phyloP scores from a whole-genome alignment of 306 rosid genomes.

The Prunus kanzakura region DNA sequence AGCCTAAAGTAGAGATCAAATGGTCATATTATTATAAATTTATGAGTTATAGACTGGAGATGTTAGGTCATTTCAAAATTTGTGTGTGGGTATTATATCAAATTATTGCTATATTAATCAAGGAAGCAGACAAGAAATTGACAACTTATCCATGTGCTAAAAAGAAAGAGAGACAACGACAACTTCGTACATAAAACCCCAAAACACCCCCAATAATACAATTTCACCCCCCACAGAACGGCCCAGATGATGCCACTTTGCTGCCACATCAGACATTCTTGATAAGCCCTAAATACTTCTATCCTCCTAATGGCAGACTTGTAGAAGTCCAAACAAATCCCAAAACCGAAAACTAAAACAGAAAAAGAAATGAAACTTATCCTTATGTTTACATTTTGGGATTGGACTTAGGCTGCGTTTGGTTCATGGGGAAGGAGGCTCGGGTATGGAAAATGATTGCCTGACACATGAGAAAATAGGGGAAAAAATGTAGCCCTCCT shows the following conservation, averaged over 20 bases:
- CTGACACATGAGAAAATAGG: too few species aligned
- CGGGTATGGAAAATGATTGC: too few species aligned
- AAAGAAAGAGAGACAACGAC: neutral
- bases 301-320: too few species aligned
- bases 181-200: neutral
- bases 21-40: too few species aligned
- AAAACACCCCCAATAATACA: neutral
- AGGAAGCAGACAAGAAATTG: neutral
- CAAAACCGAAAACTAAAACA: neutral
- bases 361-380: neutral
- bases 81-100: too few species aligned
- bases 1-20: too few species aligned
- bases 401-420: too few species aligned
- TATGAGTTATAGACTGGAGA: too few species aligned
- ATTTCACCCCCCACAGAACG: neutral
- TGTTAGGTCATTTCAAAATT: too few species aligned
- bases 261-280: neutral
- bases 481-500: too few species aligned
- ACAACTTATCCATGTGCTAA: neutral
- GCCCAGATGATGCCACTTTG: neutral
- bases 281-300: slow-evolving; percentile 1
- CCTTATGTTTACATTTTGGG: neutral
- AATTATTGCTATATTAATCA: neutral
- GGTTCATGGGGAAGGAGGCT: too few species aligned
- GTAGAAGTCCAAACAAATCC: neutral